These are phyloP conservation scores for Flaveria trinervia DNA, from an alignment of 129 eudicot species.

Conservation along the genomic window DNA sequence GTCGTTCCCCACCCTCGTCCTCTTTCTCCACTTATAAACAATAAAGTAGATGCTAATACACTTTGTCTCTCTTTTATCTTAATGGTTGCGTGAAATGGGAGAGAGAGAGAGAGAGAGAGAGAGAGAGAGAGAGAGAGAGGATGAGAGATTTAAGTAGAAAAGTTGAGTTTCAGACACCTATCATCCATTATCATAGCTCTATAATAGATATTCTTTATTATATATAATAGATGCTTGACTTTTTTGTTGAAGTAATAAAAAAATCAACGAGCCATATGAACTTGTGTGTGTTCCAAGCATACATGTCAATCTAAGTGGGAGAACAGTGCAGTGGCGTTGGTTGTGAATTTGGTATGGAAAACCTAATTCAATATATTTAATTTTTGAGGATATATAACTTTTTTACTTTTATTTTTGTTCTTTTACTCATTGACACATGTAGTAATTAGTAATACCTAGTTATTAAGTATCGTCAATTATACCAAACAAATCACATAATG, in stretches of 20 bases:
- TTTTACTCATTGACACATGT: neutral
- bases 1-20: constrained; percentile 9
- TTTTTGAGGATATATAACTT: neutral
- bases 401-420: neutral
- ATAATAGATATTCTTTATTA: neutral
- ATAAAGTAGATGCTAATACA: constrained; percentile 32
- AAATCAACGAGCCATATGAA: constrained; percentile 12
- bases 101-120: constrained; percentile 12
- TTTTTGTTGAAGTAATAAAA: neutral
- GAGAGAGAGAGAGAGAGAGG: constrained; percentile 7
- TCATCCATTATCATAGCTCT: constrained; percentile 5
- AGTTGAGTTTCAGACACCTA: constrained; percentile 30
- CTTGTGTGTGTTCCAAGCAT: neutral
- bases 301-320: neutral
- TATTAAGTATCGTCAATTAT: no score
- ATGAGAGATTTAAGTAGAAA: constrained; percentile 11
- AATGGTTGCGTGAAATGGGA: constrained; percentile 37
- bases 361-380: neutral
- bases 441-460: no score
- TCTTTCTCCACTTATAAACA: constrained; percentile 14
- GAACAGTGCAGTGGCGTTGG: neutral
- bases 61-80: constrained; percentile 23
- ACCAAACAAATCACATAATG: no score
- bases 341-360: neutral
- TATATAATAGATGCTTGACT: neutral